Percentiles rank a stretch among this genome's conserved stretches.
Evolutionary conservation across 768 basidiomycete genomes (phyloP).

Genomic region (Mrakia blollopis): DNA sequence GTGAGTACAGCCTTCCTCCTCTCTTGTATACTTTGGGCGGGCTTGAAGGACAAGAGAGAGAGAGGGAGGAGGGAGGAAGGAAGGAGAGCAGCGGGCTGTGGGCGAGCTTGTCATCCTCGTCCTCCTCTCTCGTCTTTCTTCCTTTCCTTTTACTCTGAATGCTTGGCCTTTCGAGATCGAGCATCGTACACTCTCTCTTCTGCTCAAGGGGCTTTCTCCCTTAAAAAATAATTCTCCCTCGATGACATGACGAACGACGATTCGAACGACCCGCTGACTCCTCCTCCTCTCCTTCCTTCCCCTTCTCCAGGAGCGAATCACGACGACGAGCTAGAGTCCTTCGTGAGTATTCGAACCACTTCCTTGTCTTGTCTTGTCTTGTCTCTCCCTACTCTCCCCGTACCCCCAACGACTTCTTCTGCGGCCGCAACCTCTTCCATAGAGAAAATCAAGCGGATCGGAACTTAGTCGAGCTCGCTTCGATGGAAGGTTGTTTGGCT

Average conservation of each 20-base stretch:
- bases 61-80: neutral
- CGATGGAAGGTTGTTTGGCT: neutral
- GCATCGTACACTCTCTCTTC: neutral
- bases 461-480: neutral
- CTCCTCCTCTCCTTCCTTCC: neutral
- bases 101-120: neutral
- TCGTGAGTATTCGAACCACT: conserved; percentile 18
- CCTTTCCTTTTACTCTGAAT: neutral
- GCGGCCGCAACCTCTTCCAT: too few species aligned
- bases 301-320: conserved; percentile 22
- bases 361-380: too few species aligned
- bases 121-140: neutral
- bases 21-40: neutral
- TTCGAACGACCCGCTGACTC: neutral
- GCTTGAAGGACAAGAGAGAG: neutral
- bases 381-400: neutral
- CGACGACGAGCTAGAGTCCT: conserved; percentile 32
- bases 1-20: conserved; percentile 11
- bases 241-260: neutral
- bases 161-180: neutral
- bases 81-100: neutral
- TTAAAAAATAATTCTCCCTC: neutral
- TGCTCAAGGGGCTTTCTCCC: neutral
- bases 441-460: neutral
- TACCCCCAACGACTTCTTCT: too few species aligned